Conservation (phyloP, 2,329 filamentous ascomycete genomes). For the Paraphaeosphaeria sporulosa region DNA sequence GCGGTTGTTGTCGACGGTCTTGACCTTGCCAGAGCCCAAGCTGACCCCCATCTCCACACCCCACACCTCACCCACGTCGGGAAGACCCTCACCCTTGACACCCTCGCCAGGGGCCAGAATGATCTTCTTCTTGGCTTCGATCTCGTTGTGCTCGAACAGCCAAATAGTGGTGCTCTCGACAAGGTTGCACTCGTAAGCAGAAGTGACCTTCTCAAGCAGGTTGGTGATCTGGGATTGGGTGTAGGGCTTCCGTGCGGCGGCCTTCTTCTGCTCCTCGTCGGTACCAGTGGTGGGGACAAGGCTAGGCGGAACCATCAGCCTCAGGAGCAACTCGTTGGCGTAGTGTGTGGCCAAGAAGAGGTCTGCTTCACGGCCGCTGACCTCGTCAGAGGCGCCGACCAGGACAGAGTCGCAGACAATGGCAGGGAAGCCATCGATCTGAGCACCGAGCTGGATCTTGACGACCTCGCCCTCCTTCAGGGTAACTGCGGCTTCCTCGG, state of each 20-base stretch:
- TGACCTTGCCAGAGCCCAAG: slow-evolving; percentile 91
- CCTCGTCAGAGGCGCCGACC: slow-evolving; percentile 69
- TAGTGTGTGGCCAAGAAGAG: slow-evolving; percentile 91
- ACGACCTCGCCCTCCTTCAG: slow-evolving; percentile 86
- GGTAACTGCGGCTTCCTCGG: slow-evolving; percentile 79
- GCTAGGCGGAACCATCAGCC: slow-evolving; percentile 91
- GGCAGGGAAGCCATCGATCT: slow-evolving; percentile 96
- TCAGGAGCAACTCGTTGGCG: slow-evolving; percentile 91
- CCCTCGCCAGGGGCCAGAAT: slow-evolving; percentile 87
- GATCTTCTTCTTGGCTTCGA: slow-evolving; percentile 98
- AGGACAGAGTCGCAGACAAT: slow-evolving; percentile 95
- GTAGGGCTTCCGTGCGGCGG: slow-evolving; percentile 79
- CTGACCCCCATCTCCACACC: slow-evolving; percentile 96
- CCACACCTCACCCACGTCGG: slow-evolving; percentile 94
- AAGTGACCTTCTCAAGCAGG: slow-evolving; percentile 89
- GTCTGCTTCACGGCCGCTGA: slow-evolving; percentile 83
- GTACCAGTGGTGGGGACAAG: slow-evolving; percentile 76
- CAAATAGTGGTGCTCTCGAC: slow-evolving; percentile 99
- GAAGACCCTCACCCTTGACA: slow-evolving; percentile 86
- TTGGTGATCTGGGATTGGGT: slow-evolving; percentile 86
- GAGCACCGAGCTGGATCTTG: slow-evolving; percentile 98
- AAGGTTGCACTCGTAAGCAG: slow-evolving; percentile 88
- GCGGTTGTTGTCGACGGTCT: slow-evolving; percentile 80
- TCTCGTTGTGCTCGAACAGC: slow-evolving; percentile 96
- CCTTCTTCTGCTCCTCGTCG: slow-evolving; percentile 94